These are phyloP conservation scores for Celoporthe dispersa DNA, from an alignment of 2,329 filamentous ascomycete genomes.

Conservation along the genomic window DNA sequence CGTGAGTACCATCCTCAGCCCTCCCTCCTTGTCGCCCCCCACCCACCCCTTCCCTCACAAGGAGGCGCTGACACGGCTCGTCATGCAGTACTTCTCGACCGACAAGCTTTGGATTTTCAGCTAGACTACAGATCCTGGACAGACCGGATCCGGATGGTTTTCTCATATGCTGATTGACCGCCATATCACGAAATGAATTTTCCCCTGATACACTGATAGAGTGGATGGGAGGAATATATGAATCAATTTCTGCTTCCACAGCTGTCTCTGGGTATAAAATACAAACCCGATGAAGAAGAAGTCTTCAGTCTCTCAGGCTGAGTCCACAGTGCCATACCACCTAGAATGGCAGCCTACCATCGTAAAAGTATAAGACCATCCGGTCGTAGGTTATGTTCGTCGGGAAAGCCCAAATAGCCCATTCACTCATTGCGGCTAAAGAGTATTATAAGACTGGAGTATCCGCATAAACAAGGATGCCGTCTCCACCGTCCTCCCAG, in stretches of 20 bases:
- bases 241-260: constrained; percentile 2
- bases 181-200: not conserved
- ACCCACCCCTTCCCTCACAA: not conserved
- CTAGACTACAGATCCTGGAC: constrained; percentile 40
- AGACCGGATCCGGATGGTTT: not conserved
- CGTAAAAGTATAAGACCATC: not conserved
- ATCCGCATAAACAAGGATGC: not conserved
- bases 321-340: constrained; percentile 12
- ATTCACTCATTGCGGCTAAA: not conserved
- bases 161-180: not conserved
- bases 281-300: constrained; percentile 25
- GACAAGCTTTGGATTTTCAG: constrained; percentile 63
- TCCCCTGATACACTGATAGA: constrained; percentile 9
- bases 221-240: not conserved
- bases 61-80: not conserved
- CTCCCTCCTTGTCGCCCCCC: constrained; percentile 10
- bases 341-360: constrained; percentile 16
- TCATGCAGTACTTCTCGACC: constrained; percentile 57
- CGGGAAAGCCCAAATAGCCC: not conserved
- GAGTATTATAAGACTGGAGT: not conserved
- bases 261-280: constrained; percentile 23
- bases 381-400: not conserved
- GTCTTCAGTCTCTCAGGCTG: constrained; percentile 2
- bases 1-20: constrained; percentile 30
- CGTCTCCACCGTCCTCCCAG: not conserved